Evolutionary conservation across 176 grass and related monocot species (phyloP).

Genomic region (Oryza officinalis): DNA sequence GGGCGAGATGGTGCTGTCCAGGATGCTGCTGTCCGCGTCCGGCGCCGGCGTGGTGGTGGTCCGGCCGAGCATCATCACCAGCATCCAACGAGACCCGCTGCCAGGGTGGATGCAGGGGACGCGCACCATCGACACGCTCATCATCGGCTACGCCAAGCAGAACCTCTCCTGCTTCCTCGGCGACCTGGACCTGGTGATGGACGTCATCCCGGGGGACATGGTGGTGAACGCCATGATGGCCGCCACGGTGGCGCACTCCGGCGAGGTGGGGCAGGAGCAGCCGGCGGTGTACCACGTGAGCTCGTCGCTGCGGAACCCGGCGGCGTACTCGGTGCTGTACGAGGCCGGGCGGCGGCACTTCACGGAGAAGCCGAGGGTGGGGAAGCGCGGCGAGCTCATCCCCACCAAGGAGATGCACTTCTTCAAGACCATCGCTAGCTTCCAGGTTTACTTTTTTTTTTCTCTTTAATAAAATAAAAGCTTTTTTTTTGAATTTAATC

Average conservation of each 20-base stretch:
- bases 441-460: constrained; percentile 32
- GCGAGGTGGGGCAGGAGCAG: background rate
- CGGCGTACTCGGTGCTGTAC: constrained; percentile 51
- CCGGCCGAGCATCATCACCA: constrained; percentile 77
- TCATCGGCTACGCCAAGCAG: constrained; percentile 72
- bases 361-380: constrained; percentile 63
- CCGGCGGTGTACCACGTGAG: constrained; percentile 53
- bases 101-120: constrained; percentile 87
- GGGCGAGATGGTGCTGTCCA: constrained; percentile 62
- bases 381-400: constrained; percentile 59
- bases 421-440: constrained; percentile 53
- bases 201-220: constrained; percentile 88
- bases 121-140: constrained; percentile 75
- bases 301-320: constrained; percentile 71
- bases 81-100: constrained; percentile 57
- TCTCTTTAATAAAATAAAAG: too few relatives aligned
- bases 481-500: too few relatives aligned
- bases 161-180: constrained; percentile 73
- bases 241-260: constrained; percentile 52
- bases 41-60: constrained; percentile 56
- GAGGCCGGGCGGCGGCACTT: constrained; percentile 54
- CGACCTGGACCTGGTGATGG: constrained; percentile 57
- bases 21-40: background rate
- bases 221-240: constrained; percentile 84
- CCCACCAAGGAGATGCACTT: constrained; percentile 51